Evolutionary conservation across 768 basidiomycete genomes (phyloP).

Genomic region (Fibroporia radiculosa): DNA sequence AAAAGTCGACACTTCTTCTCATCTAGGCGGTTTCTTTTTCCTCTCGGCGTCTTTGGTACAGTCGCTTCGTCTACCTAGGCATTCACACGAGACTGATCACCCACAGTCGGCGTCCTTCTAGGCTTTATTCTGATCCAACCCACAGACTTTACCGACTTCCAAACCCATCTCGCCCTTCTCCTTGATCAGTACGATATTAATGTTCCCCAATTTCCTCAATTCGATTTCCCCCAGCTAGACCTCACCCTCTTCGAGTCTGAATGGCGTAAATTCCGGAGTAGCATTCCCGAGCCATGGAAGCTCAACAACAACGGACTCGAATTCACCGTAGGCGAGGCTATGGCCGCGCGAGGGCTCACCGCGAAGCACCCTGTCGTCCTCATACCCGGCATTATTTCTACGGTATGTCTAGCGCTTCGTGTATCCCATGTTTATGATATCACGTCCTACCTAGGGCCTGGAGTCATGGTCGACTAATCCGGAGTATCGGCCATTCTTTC

Average conservation of each 20-base stretch:
- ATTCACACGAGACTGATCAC: not conserved
- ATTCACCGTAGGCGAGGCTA: slow-evolving; percentile 66
- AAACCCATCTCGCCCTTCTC: slow-evolving; percentile 55
- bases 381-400: slow-evolving; percentile 88
- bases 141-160: slow-evolving; percentile 58
- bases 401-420: slow-evolving; percentile 36
- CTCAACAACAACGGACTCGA: slow-evolving; percentile 74
- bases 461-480: slow-evolving; percentile 92
- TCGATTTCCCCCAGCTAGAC: slow-evolving; percentile 63
- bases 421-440: not conserved
- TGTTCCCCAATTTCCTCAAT: slow-evolving; percentile 51
- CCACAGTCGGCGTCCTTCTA: slow-evolving; percentile 54
- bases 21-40: slow-evolving; percentile 56
- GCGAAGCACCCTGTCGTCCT: slow-evolving; percentile 77
- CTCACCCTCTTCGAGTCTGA: slow-evolving; percentile 63
- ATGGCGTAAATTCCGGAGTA: slow-evolving; percentile 59
- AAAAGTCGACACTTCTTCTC: slow-evolving; percentile 19
- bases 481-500: slow-evolving; percentile 82
- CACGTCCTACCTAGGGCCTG: slow-evolving; percentile 45
- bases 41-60: slow-evolving; percentile 54
- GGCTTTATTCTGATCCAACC: slow-evolving; percentile 64
- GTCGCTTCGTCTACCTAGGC: not conserved
- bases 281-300: slow-evolving; percentile 78
- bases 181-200: slow-evolving; percentile 67
- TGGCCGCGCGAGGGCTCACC: slow-evolving; percentile 53